phyloP scores from a whole-genome alignment of 176 grass and related monocot genomes.

The Stipa capillata region DNA sequence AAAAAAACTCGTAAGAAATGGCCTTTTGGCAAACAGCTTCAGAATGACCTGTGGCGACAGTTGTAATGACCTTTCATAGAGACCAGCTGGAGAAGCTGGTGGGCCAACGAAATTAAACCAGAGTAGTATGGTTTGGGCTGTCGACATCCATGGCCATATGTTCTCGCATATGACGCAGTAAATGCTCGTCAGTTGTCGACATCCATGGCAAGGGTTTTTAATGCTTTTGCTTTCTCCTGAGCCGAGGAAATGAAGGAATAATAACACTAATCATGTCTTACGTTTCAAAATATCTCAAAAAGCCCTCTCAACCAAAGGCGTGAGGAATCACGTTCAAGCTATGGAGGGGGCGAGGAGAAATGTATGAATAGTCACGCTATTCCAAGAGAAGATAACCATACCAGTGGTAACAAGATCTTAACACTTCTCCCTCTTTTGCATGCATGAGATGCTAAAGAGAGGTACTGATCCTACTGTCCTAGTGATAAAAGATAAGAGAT shows the following conservation, averaged over 20 bases:
- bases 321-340: constrained; percentile 9
- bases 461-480: not conserved
- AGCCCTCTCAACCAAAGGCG: too few relatives aligned
- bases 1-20: too few relatives aligned
- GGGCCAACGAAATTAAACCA: not conserved
- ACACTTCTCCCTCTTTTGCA: too few relatives aligned
- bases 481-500: not conserved
- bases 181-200: constrained; percentile 7
- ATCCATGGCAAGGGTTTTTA: not conserved
- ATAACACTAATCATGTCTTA: not conserved
- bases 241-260: not conserved
- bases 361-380: not conserved
- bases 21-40: too few relatives aligned
- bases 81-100: not conserved
- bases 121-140: not conserved
- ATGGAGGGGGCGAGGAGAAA: not conserved
- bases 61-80: not conserved
- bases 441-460: too few relatives aligned
- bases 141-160: constrained; percentile 19
- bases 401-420: not conserved
- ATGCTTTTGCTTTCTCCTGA: not conserved
- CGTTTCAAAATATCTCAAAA: not conserved
- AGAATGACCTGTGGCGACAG: not conserved
- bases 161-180: constrained; percentile 12
- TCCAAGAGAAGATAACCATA: not conserved